Conservation (phyloP, 2,329 filamentous ascomycete genomes). For the Dactylellina sp. region DNA sequence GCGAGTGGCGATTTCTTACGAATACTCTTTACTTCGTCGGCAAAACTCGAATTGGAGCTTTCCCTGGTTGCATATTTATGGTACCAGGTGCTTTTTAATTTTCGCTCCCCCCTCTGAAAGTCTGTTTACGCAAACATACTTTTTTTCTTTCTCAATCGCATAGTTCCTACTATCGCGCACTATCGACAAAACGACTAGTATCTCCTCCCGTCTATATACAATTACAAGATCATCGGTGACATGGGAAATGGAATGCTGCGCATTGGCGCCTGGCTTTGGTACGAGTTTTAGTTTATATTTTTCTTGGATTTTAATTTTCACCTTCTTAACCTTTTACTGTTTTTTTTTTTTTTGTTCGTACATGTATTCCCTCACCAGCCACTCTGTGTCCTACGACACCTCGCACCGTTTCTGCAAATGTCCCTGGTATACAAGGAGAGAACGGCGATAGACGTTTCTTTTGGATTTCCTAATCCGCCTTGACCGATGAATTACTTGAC, state of each 20-base stretch:
- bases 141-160: slow-evolving; percentile 23
- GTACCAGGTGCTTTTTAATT: slow-evolving; percentile 31
- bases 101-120: slow-evolving; percentile 22
- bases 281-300: slow-evolving; percentile 40
- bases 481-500: slow-evolving; percentile 23
- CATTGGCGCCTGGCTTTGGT: slow-evolving; percentile 56
- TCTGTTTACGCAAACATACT: slow-evolving; percentile 47
- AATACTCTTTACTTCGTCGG: slow-evolving; percentile 17
- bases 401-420: slow-evolving; percentile 46
- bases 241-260: slow-evolving; percentile 57
- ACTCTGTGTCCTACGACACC: slow-evolving; percentile 54
- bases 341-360: slow-evolving; percentile 33
- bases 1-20: slow-evolving; percentile 26
- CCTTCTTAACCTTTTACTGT: neutral
- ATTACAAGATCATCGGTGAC: slow-evolving; percentile 49
- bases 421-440: slow-evolving; percentile 52
- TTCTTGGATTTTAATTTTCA: slow-evolving; percentile 1
- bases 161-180: slow-evolving; percentile 28
- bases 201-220: slow-evolving; percentile 28
- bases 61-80: slow-evolving; percentile 42
- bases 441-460: slow-evolving; percentile 53
- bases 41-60: slow-evolving; percentile 35
- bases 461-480: slow-evolving; percentile 40
- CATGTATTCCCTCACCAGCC: slow-evolving; percentile 54
- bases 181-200: slow-evolving; percentile 35